These are phyloP conservation scores for Rhizopus arrhizus DNA, from an alignment of 371 early-diverging fungal genomes.

Conservation along the genomic window DNA sequence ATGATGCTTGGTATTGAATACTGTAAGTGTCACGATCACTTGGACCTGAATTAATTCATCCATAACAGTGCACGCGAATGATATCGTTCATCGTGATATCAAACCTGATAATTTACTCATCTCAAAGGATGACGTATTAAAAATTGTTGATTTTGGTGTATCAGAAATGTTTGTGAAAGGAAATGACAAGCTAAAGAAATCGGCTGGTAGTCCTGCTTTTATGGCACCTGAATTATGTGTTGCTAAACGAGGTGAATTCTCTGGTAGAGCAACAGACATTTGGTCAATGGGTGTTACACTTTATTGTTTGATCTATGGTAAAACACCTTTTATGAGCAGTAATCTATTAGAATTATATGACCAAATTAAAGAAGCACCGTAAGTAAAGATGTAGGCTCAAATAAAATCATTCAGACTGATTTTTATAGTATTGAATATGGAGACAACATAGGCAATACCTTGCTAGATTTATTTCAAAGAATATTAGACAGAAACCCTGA, in stretches of 20 bases:
- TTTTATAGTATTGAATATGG: constrained; percentile 14
- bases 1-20: constrained; percentile 95
- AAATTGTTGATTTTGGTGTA: constrained; percentile 99
- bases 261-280: constrained; percentile 88
- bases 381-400: constrained; percentile 11
- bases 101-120: constrained; percentile 98
- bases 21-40: constrained; percentile 53
- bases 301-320: constrained; percentile 87
- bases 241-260: constrained; percentile 56
- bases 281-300: constrained; percentile 99
- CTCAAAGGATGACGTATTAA: constrained; percentile 79
- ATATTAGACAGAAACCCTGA: constrained; percentile 84
- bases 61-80: constrained; percentile 33
- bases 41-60: not conserved
- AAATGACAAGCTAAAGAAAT: constrained; percentile 65
- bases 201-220: constrained; percentile 82
- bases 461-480: constrained; percentile 65
- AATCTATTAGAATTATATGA: constrained; percentile 79
- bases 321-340: constrained; percentile 83
- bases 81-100: constrained; percentile 70
- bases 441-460: constrained; percentile 23
- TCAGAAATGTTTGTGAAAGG: constrained; percentile 76
- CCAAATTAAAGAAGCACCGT: constrained; percentile 62
- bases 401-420: not conserved
- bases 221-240: constrained; percentile 45